phyloP scores from a whole-genome alignment of 768 basidiomycete species.

The Calocybe indica region DNA sequence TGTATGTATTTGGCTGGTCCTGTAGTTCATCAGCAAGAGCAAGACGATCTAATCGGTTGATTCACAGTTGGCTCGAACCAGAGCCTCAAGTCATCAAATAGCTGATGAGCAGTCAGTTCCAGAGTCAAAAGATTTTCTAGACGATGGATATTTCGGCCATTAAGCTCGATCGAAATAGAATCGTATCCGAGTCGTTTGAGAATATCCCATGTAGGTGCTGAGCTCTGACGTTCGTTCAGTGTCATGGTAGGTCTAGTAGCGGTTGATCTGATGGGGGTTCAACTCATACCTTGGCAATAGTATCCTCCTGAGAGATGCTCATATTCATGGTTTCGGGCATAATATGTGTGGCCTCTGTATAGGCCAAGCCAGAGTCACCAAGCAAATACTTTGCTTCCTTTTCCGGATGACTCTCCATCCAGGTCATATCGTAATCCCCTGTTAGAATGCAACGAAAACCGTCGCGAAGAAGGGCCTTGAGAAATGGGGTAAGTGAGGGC shows the following conservation, averaged over 20 bases:
- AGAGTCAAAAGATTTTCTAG: conserved; percentile 7
- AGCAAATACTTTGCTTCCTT: neutral
- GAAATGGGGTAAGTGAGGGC: neutral
- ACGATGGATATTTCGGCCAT: conserved; percentile 6
- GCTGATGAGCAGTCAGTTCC: conserved; percentile 1
- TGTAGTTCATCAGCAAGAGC: no score
- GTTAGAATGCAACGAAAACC: conserved; percentile 6
- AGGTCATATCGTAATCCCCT: conserved; percentile 4
- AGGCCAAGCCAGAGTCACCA: no score
- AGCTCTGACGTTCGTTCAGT: neutral
- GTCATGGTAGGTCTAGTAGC: conserved; percentile 1
- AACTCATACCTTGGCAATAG: neutral
- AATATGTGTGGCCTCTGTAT: conserved; percentile 7
- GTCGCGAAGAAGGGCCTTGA: conserved; percentile 9
- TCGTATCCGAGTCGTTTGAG: neutral
- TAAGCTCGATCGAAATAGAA: neutral
- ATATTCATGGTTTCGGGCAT: conserved; percentile 8
- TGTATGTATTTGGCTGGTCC: no score
- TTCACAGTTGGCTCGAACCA: conserved; percentile 9
- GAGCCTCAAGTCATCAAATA: conserved; percentile 5
- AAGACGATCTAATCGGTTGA: neutral
- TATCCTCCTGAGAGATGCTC: neutral
- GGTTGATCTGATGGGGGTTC: neutral
- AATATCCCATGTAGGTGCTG: conserved; percentile 6
- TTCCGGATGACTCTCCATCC: neutral